Evolutionary conservation across 306 rosid species (phyloP), one percentile per base, ranked within the genome.

Genomic region (Citrullus mucosospermus): DNA sequence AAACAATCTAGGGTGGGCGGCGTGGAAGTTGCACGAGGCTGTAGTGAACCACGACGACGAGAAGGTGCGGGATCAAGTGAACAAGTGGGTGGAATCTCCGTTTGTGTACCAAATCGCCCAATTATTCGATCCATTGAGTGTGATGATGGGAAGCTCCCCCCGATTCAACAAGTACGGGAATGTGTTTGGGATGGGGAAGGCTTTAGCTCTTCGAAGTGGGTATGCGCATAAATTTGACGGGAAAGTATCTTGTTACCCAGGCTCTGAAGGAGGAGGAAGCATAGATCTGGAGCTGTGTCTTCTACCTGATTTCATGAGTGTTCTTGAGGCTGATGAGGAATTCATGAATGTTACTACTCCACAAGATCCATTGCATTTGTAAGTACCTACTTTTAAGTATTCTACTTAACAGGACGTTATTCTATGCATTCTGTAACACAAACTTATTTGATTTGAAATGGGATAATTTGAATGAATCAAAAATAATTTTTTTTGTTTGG

Each of bases 161-260:
- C 83, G 93, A 63, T 90, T 90, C 75, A 80, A 86, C 36, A 80
- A 83, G 92, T 90, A 85, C 50, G 90, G 89, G 6, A 86, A 83
- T 48, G 90, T 90, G 39, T 90, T 92, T 55, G 96, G 97, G 34
- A 86, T 90, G 93, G 97, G 93, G 2, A 89, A 89, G 84, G 87
- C 92, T 0, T 55, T 89, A 80, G 88, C 84, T 6, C 78, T 87
- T 28, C 70, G 80, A 2, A 85, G 92, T 62, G 93, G 97, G 0
- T 86, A 85, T 41, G 90, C 84, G 0, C 79, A 89, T 79, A 93
- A 90, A 41, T 83, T 77, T 57, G 81, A 75, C 16, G 91, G 93
- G 0, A 82, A 82, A 50, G 85, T 90, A 67, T 44, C 90, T 12
- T 68, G 89, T 0, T 88, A 81, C 11, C 86, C 80, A 0, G 91